Base-by-base conservation (phyloP, 2,329 filamentous ascomycete genomes). In the Colletotrichum sojae region DNA sequence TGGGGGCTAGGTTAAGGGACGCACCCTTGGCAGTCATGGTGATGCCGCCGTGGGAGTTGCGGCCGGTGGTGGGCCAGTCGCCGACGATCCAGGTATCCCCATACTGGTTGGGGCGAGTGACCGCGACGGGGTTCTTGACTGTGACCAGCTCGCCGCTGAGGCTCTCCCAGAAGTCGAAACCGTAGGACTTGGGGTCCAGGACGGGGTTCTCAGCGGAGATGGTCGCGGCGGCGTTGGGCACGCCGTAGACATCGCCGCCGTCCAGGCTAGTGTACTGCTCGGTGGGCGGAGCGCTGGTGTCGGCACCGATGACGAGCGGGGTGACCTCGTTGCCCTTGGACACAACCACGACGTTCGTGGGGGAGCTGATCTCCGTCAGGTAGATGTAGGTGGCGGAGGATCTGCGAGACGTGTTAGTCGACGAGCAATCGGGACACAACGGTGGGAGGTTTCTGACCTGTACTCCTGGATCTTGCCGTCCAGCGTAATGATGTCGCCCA, bases 151-250 rank as follows among this genome's bases (percentile, higher is more conserved):
- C 90, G 31, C 91, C 91, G 62, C 82, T 83, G 67, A 93, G 79
- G 71, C 87, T 90, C 83, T 93, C 89, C 91, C 91, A 93, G 75
- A 93, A 94, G 77, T 93, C 91, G 36, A 93, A 81, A 2, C 91
- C 91, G 74, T 90, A 93, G 49, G 82, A 79, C 22, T 81, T 79
- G 2, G 91, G 91, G 69, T 91, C 77, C 46, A 93, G 83, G 15
- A 81, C 80, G 0, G 90, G 90, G 76, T 93, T 93, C 40, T 76
- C 81, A 6, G 77, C 80, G 2, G 89, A 91, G 46, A 93, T 75
- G 72, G 85, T 84, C 70, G 82, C 86, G 46, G 82, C 81, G 69
- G 88, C 91, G 75, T 91, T 92, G 12, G 91, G 91, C 5, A 91
- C 80, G 1, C 80, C 86, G 70, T 92, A 92, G 45, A 93, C 82